These are phyloP conservation scores for Trametopsis cervina DNA, from an alignment of 768 basidiomycete species.

Conservation along the genomic window DNA sequence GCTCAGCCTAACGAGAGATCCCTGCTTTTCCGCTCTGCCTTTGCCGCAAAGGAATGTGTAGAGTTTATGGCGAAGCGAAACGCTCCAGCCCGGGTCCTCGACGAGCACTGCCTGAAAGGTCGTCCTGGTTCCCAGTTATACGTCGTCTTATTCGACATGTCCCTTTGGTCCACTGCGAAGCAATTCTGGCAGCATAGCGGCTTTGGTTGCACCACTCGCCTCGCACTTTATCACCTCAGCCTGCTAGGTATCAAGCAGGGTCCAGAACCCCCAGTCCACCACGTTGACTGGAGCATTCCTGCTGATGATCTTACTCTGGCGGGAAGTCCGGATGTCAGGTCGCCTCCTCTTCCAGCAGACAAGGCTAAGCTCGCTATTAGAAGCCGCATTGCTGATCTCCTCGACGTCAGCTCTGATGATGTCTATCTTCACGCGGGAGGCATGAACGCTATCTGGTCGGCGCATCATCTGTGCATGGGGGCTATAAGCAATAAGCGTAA, in stretches of 20 bases:
- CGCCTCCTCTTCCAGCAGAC: conserved; percentile 63
- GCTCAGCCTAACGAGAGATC: conserved; percentile 63
- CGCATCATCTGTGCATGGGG: conserved; percentile 64
- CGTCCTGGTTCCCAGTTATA: conserved; percentile 55
- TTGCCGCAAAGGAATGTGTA: conserved; percentile 67
- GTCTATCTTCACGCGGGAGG: conserved; percentile 85
- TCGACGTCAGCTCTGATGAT: conserved; percentile 81
- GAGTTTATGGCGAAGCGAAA: conserved; percentile 60
- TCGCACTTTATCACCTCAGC: conserved; percentile 76
- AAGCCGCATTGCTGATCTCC: conserved; percentile 83
- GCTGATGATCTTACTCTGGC: conserved; percentile 66
- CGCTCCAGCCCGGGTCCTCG: conserved; percentile 31
- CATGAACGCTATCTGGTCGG: conserved; percentile 93
- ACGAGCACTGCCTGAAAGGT: conserved; percentile 39
- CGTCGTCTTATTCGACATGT: conserved; percentile 69
- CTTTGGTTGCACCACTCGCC: conserved; percentile 79
- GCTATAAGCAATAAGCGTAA: conserved; percentile 50
- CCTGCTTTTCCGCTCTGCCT: conserved; percentile 72
- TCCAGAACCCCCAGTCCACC: conserved; percentile 14
- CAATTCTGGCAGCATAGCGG: conserved; percentile 98
- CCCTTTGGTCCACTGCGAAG: conserved; percentile 61
- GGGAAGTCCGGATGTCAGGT: conserved; percentile 89
- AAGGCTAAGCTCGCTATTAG: conserved; percentile 82
- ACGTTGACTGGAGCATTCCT: conserved; percentile 5
- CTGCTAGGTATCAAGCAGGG: conserved; percentile 46